Evolutionary conservation across 1,284 basidiomycete species (phyloP).

Genomic region (Heterobasidion occidentale): DNA sequence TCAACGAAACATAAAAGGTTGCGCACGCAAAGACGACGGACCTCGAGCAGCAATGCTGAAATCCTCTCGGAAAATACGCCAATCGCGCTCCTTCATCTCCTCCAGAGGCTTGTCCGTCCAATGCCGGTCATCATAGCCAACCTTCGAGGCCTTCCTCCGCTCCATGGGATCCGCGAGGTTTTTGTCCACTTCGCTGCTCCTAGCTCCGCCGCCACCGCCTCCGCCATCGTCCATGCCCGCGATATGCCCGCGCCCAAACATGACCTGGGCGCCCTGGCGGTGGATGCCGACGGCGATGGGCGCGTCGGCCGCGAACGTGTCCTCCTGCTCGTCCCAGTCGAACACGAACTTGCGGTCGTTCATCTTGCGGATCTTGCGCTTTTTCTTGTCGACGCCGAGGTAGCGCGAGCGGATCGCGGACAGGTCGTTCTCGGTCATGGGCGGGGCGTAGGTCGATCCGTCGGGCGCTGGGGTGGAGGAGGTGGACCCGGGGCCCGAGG

Average conservation of each 20-base stretch:
- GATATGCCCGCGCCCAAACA: constrained; percentile 78
- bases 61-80: constrained; percentile 98
- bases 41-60: constrained; percentile 92
- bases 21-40: constrained; percentile 23
- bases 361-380: constrained; percentile 88
- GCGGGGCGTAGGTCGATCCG: constrained; percentile 47
- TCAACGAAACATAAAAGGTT: constrained; percentile 1
- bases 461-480: constrained; percentile 25
- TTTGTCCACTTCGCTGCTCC: constrained; percentile 27
- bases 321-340: constrained; percentile 94
- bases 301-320: constrained; percentile 71
- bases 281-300: constrained; percentile 54
- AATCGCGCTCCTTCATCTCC: constrained; percentile 98
- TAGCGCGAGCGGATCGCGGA: constrained; percentile 80
- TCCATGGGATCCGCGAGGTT: constrained; percentile 77
- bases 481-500: constrained; percentile 14
- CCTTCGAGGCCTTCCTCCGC: constrained; percentile 73
- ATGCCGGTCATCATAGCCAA: constrained; percentile 85
- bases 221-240: constrained; percentile 83
- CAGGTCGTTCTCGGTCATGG: constrained; percentile 71
- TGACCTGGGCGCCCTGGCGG: constrained; percentile 75
- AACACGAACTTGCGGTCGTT: constrained; percentile 97
- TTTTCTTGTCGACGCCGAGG: constrained; percentile 87
- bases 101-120: constrained; percentile 93
- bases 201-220: constrained; percentile 21